Evolutionary conservation across 805 yeast species (phyloP), one percentile per base, ranked within the genome.

Genomic region (Starmerella vitae): DNA sequence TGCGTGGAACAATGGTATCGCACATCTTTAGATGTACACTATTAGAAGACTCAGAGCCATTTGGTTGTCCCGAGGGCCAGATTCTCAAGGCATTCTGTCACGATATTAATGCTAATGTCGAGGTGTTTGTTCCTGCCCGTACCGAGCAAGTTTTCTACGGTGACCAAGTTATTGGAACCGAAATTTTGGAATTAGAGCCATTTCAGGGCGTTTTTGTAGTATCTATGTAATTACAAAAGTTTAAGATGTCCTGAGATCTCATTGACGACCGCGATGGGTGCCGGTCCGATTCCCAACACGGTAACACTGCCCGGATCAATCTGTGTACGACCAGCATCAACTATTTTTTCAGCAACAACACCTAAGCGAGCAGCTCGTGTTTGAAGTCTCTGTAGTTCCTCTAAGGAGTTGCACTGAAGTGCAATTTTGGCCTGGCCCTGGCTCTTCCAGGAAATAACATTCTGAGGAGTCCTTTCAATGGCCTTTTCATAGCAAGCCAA

Each of bases 251-350:
- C 78, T 1, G 97, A 86, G 39, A 88, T 74, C 55, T 76, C 74
- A 57, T 91, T 95, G 44, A 88, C 59, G 0, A 78, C 74, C 0
- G 68, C 50, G 34, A 55, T 82, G 18, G 97, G 96, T 15, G 95
- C 97, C 1, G 99, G 99, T 0, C 99, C 99, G 20, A 91, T 57
- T 1, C 97, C 98, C n/a, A 91, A 62, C 1, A 91, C 97, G 0
- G 98, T 91, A 2, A 93, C 93, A 43, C 91, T 77, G 1, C 97
- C 97, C 5, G 94, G 80, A n/a, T 83, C 93, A 36, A 91, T 74
- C 58, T 91, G 96, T 1, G 98, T 88, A 51, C 96, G 71, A 3
- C 98, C 98, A 20, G 98, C 98, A 62, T 91, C 99, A 50, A 80
- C 93, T 28, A 91, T 84, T 5, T 83, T 71, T 47, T 76, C 71